These are phyloP conservation scores for Cytospora piceicola DNA, from an alignment of 2,329 filamentous ascomycete species.

Conservation along the genomic window DNA sequence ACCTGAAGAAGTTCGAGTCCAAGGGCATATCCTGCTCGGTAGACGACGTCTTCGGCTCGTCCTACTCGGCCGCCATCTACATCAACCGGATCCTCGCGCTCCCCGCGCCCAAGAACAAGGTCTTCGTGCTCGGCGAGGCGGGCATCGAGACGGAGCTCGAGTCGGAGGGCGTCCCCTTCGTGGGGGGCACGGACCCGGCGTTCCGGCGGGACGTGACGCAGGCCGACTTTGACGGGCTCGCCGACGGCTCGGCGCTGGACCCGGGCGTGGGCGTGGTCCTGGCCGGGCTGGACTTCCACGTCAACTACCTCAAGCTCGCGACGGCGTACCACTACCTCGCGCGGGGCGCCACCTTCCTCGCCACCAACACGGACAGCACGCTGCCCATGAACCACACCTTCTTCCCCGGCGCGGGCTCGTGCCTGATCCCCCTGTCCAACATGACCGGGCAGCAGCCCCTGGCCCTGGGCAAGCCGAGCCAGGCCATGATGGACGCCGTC, in stretches of 20 bases:
- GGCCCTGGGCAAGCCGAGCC: constrained; percentile 89
- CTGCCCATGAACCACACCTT: constrained; percentile 80
- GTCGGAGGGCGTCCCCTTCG: constrained; percentile 75
- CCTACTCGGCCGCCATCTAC: constrained; percentile 94
- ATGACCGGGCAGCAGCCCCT: constrained; percentile 72
- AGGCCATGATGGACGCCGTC: constrained; percentile 99
- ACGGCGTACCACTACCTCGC: constrained; percentile 85
- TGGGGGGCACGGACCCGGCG: constrained; percentile 83
- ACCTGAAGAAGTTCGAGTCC: constrained; percentile 84
- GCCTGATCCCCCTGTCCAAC: constrained; percentile 75
- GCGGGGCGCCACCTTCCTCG: constrained; percentile 82
- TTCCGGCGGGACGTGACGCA: constrained; percentile 78
- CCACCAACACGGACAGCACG: constrained; percentile 91
- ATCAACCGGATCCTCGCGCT: constrained; percentile 89
- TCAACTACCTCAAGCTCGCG: constrained; percentile 92
- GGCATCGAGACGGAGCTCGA: constrained; percentile 89
- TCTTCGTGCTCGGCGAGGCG: constrained; percentile 88
- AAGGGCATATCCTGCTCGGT: constrained; percentile 79
- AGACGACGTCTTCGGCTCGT: constrained; percentile 94
- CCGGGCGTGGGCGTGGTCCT: constrained; percentile 89
- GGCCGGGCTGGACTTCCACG: constrained; percentile 87
- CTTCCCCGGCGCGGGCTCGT: constrained; percentile 89
- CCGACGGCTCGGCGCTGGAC: constrained; percentile 76
- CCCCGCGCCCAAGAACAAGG: constrained; percentile 80
- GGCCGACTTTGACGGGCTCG: constrained; percentile 79